Base-by-base conservation (phyloP, 306 rosid genomes). In the Sphenostylis stenocarpa region DNA sequence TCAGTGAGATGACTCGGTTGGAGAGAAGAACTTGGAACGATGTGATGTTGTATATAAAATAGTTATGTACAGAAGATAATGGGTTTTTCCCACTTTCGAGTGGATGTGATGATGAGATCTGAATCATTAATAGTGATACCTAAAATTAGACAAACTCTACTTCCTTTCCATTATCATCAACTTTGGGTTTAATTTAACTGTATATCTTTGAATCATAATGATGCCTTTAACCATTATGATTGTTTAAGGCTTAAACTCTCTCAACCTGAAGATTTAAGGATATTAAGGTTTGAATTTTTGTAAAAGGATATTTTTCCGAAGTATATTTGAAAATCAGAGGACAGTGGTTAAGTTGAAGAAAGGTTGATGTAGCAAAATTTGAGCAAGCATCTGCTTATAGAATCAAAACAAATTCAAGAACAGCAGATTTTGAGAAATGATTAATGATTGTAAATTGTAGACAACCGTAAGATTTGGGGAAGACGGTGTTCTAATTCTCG, bases 1-100 rank as follows among this genome's bases (percentile, higher is more conserved):
- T 88, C 53, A 24, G 53, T 61, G 73, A 69, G 79, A 6, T 24
- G 70, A 80, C 80, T 80, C 80, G 57, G 41, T 73, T 70, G 75
- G 71, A 56, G 72, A 45, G 51, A 60, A 60, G n/a, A 14, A 60
- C 67, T 60, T 16, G 39, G 43, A 60, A 28, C 15, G 67, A 34
- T 61, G 36, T 7, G 64, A 58, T 77, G 10, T 57, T 71, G 83
- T 84, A 76, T 67, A 65, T 76, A 4, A 70, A 5, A 0, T 60
- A 29, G 67, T n/a, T 57, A 17, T 58, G 87, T 58, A 72, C 24
- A 66, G 57, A 16, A 13, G 41, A 38, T 14, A 66, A 34, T 15
- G 53, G 38, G 52, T 71, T 26, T 55, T 61, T 56, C 71, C 65
- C 5, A 31, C 23, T 17, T n/a, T 6, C 2, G 13, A 13, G 74